Evolutionary conservation across 2,329 filamentous ascomycete species (phyloP), one percentile per base, ranked within the genome.

Genomic region (Colletotrichum tropicale): DNA sequence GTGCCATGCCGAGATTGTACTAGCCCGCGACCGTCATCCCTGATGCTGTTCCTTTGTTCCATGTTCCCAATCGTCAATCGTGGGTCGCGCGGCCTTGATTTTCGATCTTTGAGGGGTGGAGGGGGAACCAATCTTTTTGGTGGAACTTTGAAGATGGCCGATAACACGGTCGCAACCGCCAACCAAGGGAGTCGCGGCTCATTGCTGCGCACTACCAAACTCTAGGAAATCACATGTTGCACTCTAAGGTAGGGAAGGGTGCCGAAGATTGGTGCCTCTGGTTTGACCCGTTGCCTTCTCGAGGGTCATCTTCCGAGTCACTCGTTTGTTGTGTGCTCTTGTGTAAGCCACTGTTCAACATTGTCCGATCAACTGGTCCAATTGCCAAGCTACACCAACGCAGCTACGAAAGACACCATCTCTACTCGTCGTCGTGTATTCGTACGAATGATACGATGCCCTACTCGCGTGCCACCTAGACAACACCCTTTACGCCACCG

Each of bases 161-260:
- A 58, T 24, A 58, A 28, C 24, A 58, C 55, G 26, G 21, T 58
- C 21, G 55, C 55, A 28, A 58, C 52, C n/a, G 2, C 21, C 36
- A 5, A 9, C 24, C 52, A 30, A 61, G 28, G 15, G 30, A 61
- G 58, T 21, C n/a, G 18, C 26, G 1, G 18, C 10, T 48, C 38
- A 48, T 12, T 3, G 5, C n/a, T 21, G 18, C 43, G 43, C 43
- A 21, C 43, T 52, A 52, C n/a, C 10, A 52, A 52, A 52, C n/a
- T 21, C n/a, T 21, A 26, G 30, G 52, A 38, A 43, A 74, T 74
- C 72, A 74, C 72, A 71, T 71, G 72, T 74, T 60, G 28, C 36
- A 66, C 52, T 15, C 62, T 26, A 66, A 26, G 30, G 56, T 18
- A 10, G 38, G 26, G 26, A 61, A 7, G 30, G 8, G 7, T 26